phyloP scores from a whole-genome alignment of 2,329 filamentous ascomycete genomes.

The Monilinia laxa region DNA sequence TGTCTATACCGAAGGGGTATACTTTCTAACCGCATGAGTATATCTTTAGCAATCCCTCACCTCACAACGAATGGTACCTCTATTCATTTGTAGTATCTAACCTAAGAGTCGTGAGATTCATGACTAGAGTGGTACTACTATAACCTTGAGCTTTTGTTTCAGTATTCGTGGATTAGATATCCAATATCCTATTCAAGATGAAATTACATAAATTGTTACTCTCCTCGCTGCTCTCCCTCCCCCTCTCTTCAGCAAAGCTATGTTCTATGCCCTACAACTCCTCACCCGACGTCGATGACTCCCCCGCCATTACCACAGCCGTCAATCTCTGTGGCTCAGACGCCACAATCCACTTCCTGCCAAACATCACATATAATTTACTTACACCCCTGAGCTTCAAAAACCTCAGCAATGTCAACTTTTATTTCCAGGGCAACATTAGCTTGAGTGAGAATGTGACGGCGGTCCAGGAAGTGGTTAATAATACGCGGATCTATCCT shows the following conservation, averaged over 20 bases:
- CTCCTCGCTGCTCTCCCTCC: constrained; percentile 4
- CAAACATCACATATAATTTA: constrained; percentile 14
- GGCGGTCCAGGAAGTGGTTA: constrained; percentile 10
- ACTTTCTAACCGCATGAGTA: too few species aligned
- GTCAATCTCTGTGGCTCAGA: background rate
- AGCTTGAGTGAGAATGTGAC: constrained; percentile 21
- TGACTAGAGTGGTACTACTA: too few species aligned
- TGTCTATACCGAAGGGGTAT: too few species aligned
- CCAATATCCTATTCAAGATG: background rate
- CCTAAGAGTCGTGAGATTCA: too few species aligned
- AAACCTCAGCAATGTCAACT: background rate
- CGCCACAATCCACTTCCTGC: constrained; percentile 13
- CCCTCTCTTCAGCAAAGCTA: constrained; percentile 7
- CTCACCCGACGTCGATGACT: background rate
- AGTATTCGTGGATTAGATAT: background rate
- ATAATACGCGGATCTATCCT: constrained; percentile 5
- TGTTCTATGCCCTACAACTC: constrained; percentile 18
- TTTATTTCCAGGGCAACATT: constrained; percentile 17
- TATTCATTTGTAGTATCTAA: too few species aligned
- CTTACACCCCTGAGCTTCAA: constrained; percentile 10
- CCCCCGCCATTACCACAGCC: constrained; percentile 1
- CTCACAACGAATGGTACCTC: too few species aligned
- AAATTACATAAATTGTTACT: background rate
- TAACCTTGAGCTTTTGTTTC: background rate
- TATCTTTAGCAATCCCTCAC: too few species aligned